A percentile compares a stretch with the other conserved stretches of the same genome.
Evolutionary conservation across 208 protist species (phyloP).

Genomic region (Wallacemonas sp.): DNA sequence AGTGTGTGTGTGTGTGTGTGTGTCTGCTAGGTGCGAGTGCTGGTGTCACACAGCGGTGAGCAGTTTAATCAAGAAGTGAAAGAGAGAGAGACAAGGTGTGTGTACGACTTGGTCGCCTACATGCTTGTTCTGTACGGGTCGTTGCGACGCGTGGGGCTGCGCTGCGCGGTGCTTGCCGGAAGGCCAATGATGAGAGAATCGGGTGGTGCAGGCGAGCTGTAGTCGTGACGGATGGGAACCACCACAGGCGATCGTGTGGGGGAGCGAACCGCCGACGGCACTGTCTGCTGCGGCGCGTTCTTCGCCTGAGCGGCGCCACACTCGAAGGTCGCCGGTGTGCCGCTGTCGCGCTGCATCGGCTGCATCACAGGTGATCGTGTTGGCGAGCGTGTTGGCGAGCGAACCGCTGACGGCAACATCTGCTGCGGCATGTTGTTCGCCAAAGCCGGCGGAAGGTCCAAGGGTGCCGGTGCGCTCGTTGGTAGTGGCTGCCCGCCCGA

Average conservation of each 20-base stretch:
- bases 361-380: too few species aligned
- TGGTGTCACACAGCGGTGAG: neutral
- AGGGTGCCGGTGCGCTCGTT: too few species aligned
- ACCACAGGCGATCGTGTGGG: neutral
- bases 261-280: neutral
- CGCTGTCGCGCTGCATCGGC: too few species aligned
- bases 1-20: neutral
- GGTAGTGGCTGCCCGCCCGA: too few species aligned
- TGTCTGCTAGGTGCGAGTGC: neutral
- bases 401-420: too few species aligned
- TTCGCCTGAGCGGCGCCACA: neutral
- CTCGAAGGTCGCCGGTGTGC: neutral
- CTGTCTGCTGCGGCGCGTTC: neutral
- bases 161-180: neutral
- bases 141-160: conserved; percentile 3
- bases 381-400: too few species aligned
- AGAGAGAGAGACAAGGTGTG: neutral
- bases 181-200: neutral
- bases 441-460: too few species aligned
- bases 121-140: neutral
- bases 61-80: neutral
- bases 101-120: too few species aligned
- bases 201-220: neutral
- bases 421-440: too few species aligned
- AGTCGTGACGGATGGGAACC: neutral